These are phyloP conservation scores for Fusarium agapanthi DNA, from an alignment of 2,329 filamentous ascomycete genomes.

Conservation along the genomic window DNA sequence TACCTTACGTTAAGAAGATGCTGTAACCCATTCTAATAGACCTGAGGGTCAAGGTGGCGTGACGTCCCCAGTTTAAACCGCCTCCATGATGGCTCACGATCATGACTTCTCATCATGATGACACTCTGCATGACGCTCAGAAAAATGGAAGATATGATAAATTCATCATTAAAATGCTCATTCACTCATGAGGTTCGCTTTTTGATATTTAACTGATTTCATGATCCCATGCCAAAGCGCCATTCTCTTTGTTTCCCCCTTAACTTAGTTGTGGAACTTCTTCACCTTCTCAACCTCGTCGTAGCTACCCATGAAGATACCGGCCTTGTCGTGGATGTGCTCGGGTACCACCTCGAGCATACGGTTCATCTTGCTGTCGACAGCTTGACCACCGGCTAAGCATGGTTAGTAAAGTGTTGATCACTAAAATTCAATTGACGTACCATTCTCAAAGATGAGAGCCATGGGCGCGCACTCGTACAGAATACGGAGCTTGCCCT, in stretches of 20 bases:
- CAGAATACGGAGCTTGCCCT: slow-evolving; percentile 95
- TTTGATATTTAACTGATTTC: slow-evolving; percentile 34
- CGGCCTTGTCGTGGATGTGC: slow-evolving; percentile 92
- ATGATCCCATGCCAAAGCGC: slow-evolving; percentile 26
- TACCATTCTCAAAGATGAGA: slow-evolving; percentile 97
- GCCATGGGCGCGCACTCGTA: slow-evolving; percentile 99
- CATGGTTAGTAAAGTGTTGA: slow-evolving; percentile 43
- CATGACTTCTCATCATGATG: slow-evolving; percentile 27
- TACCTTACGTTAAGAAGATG: not conserved
- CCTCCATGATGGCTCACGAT: slow-evolving; percentile 19
- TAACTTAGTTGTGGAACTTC: slow-evolving; percentile 67
- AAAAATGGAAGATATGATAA: slow-evolving; percentile 14
- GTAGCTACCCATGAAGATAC: slow-evolving; percentile 95
- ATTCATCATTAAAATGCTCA: slow-evolving; percentile 41
- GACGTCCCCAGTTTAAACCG: not conserved
- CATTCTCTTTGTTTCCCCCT: slow-evolving; percentile 5
- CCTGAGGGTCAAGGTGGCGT: not conserved
- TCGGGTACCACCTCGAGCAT: slow-evolving; percentile 91
- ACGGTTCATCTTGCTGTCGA: slow-evolving; percentile 89
- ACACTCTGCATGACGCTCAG: slow-evolving; percentile 6
- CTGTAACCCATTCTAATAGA: not conserved
- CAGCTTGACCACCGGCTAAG: slow-evolving; percentile 86
- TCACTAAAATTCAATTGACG: slow-evolving; percentile 46
- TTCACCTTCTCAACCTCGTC: slow-evolving; percentile 98
- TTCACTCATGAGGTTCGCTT: slow-evolving; percentile 36